Evolutionary conservation across 1,139 yeast species (phyloP).

Genomic region (Suhomyces bolitotheri): DNA sequence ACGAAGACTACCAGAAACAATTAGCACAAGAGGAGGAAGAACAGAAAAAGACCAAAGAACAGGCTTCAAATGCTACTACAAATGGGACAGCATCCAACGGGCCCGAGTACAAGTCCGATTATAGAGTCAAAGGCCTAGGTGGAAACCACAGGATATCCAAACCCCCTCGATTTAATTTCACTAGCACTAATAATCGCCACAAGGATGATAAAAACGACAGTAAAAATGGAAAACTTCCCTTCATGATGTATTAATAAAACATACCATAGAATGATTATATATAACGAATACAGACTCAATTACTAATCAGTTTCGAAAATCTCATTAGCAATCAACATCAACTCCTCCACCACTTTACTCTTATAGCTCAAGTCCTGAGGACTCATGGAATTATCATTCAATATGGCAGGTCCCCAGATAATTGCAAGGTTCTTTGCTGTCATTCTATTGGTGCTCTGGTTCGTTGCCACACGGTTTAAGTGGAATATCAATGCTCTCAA

Average conservation of each 20-base stretch:
- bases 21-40: conserved; percentile 18
- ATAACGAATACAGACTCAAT: too few species aligned
- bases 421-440: conserved; percentile 73
- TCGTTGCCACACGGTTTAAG: conserved; percentile 68
- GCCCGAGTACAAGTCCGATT: conserved; percentile 23
- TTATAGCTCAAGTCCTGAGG: conserved; percentile 81
- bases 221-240: conserved; percentile 15
- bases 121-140: conserved; percentile 28
- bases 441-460: conserved; percentile 74
- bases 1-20: conserved; percentile 39
- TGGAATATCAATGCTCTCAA: conserved; percentile 83
- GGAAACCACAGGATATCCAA: conserved; percentile 27
- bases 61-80: conserved; percentile 11
- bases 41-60: conserved; percentile 6
- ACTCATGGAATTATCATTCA: conserved; percentile 62
- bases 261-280: background rate
- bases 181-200: conserved; percentile 8
- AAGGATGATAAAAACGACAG: conserved; percentile 13
- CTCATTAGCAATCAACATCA: conserved; percentile 79
- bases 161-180: conserved; percentile 35
- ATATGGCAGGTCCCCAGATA: conserved; percentile 92
- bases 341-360: conserved; percentile 79
- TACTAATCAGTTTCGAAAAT: conserved; percentile 76
- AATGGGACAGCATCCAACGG: background rate
- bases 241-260: conserved; percentile 16